phyloP scores from a whole-genome alignment of 2,329 filamentous ascomycete genomes.

The Colletotrichum sp. region DNA sequence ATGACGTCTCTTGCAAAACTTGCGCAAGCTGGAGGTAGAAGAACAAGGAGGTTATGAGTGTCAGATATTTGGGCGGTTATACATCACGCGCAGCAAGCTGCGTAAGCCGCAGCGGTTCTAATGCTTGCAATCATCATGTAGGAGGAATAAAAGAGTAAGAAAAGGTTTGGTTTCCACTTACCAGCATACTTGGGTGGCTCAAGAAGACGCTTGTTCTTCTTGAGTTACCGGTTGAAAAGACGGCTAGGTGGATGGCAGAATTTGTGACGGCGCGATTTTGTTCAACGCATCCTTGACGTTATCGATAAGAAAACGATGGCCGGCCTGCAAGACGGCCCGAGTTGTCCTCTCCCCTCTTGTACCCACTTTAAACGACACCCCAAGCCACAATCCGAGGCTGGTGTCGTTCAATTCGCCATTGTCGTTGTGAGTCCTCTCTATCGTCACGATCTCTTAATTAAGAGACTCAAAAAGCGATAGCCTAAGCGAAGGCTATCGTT shows the following conservation, averaged over 20 bases:
- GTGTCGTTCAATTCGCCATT: not conserved
- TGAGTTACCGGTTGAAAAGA: not conserved
- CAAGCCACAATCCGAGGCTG: not conserved
- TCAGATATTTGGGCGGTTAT: slow-evolving; percentile 47
- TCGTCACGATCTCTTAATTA: not conserved
- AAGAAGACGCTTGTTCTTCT: slow-evolving; percentile 17
- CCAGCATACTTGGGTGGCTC: slow-evolving; percentile 10
- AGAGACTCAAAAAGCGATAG: not conserved
- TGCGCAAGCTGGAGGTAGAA: slow-evolving; percentile 9
- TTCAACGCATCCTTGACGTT: not conserved
- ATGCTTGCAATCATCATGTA: slow-evolving; percentile 40
- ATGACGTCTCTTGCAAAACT: slow-evolving; percentile 23
- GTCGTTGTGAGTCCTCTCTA: not conserved
- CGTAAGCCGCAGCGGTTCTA: slow-evolving; percentile 57
- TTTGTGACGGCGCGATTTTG: slow-evolving; percentile 2
- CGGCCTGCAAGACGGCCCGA: slow-evolving; percentile 10
- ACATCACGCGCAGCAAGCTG: slow-evolving; percentile 47
- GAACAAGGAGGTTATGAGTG: slow-evolving; percentile 2
- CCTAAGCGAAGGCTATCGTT: not conserved
- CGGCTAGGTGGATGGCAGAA: not conserved
- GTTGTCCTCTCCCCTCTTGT: too few species aligned
- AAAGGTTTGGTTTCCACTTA: not conserved
- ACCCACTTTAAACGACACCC: not conserved
- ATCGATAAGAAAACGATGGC: slow-evolving; percentile 9
- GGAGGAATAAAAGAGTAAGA: not conserved